These are phyloP conservation scores for Mucor sp. DNA, from an alignment of 371 early-diverging fungal genomes.

Conservation along the genomic window DNA sequence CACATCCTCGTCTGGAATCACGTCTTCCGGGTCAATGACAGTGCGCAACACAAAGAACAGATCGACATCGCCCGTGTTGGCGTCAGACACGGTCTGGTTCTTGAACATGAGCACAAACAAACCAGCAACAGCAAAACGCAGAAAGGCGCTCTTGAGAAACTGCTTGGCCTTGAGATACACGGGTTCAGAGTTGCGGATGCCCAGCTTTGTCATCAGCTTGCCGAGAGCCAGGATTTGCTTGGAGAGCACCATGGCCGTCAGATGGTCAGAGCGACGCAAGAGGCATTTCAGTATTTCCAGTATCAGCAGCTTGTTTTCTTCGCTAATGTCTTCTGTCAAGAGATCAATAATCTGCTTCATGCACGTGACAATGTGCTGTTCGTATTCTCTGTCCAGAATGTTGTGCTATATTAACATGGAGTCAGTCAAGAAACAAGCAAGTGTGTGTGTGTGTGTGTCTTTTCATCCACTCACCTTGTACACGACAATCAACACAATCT, in stretches of 20 bases:
- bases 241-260: slow-evolving; percentile 63
- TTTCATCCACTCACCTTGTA: slow-evolving; percentile 59
- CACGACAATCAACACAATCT: slow-evolving; percentile 54
- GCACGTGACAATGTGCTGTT: slow-evolving; percentile 42
- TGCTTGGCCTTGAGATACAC: slow-evolving; percentile 57
- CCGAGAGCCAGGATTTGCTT: slow-evolving; percentile 63
- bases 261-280: slow-evolving; percentile 56
- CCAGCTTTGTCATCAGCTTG: slow-evolving; percentile 56
- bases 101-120: slow-evolving; percentile 66
- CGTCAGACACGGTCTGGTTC: slow-evolving; percentile 51
- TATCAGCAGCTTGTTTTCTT: slow-evolving; percentile 61
- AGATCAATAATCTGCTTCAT: slow-evolving; percentile 54
- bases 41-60: slow-evolving; percentile 59
- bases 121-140: slow-evolving; percentile 63
- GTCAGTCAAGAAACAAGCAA: too few species aligned
- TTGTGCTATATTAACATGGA: slow-evolving; percentile 58
- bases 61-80: slow-evolving; percentile 50
- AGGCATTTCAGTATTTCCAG: slow-evolving; percentile 59
- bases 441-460: too few species aligned
- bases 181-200: slow-evolving; percentile 49
- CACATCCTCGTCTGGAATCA: slow-evolving; percentile 55
- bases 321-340: slow-evolving; percentile 51
- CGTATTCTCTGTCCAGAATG: slow-evolving; percentile 45
- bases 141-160: slow-evolving; percentile 60
- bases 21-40: slow-evolving; percentile 57